Evolutionary conservation across 345 rosid genomes (phyloP).

Genomic region (Nephelium lappaceum): DNA sequence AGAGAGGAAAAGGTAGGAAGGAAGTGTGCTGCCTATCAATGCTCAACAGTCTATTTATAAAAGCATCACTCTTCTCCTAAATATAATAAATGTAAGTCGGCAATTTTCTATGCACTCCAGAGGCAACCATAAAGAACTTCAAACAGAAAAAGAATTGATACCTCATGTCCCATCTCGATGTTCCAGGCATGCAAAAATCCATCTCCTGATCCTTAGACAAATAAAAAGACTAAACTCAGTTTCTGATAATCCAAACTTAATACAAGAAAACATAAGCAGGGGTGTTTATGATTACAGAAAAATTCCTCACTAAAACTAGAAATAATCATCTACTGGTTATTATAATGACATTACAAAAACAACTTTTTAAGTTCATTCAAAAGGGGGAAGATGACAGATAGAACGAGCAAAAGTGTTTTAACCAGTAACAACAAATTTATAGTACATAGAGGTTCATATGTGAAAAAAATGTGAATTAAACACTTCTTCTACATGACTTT

Average conservation of each 20-base stretch:
- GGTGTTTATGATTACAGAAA: background rate
- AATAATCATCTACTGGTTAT: background rate
- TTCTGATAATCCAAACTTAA: background rate
- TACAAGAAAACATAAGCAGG: background rate
- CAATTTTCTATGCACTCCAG: background rate
- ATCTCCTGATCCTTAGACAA: constrained; percentile 83
- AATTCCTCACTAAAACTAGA: background rate
- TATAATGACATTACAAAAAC: background rate
- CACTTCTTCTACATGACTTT: background rate
- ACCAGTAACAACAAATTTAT: background rate
- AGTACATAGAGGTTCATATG: background rate
- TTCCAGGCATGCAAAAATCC: constrained; percentile 92
- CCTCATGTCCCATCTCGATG: constrained; percentile 77
- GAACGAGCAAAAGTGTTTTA: background rate
- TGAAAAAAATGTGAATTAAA: background rate
- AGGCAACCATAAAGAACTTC: background rate
- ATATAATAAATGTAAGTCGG: background rate
- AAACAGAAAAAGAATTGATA: constrained; percentile 24
- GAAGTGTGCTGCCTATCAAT: no score
- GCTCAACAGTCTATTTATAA: background rate
- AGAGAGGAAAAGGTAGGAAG: no score
- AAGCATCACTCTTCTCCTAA: background rate
- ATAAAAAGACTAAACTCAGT: constrained; percentile 5
- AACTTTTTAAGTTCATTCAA: background rate
- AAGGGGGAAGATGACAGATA: no score